These are phyloP conservation scores for Camelina laxa DNA, from an alignment of 345 rosid species.

Conservation along the genomic window DNA sequence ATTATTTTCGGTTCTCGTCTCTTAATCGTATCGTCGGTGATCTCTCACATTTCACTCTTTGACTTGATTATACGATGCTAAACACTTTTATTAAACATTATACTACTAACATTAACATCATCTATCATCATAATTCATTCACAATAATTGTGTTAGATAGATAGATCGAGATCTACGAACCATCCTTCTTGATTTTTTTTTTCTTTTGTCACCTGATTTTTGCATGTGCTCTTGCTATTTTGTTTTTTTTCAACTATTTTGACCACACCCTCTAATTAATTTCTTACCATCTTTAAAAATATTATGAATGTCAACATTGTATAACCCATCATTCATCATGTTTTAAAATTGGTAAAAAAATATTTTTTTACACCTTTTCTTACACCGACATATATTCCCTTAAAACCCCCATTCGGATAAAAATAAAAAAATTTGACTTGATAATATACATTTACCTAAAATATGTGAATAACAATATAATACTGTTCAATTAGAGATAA, in stretches of 20 bases:
- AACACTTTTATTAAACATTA: no score
- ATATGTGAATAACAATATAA: not conserved
- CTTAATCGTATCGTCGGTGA: constrained; percentile 53
- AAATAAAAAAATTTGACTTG: not conserved
- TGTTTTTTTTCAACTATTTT: not conserved
- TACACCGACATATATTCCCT: constrained; percentile 29
- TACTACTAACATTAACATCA: no score
- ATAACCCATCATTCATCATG: not conserved
- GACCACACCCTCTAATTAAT: not conserved
- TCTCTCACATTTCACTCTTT: constrained; percentile 41
- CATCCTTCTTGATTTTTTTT: constrained; percentile 17
- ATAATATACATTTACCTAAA: not conserved
- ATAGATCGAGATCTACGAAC: constrained; percentile 39
- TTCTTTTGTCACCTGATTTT: constrained; percentile 18
- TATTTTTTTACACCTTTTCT: not conserved
- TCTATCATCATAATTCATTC: no score
- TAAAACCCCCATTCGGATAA: not conserved
- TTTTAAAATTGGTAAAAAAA: not conserved
- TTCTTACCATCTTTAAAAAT: not conserved
- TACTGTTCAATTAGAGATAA: not conserved
- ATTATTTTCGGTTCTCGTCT: constrained; percentile 40
- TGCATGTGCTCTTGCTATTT: constrained; percentile 40
- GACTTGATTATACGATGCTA: no score
- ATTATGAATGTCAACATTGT: not conserved
- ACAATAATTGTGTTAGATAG: no score